Percentiles rank a stretch among this genome's conserved stretches.
Evolutionary conservation across 768 basidiomycete genomes (phyloP).

Genomic region (Asterophora parasitica): DNA sequence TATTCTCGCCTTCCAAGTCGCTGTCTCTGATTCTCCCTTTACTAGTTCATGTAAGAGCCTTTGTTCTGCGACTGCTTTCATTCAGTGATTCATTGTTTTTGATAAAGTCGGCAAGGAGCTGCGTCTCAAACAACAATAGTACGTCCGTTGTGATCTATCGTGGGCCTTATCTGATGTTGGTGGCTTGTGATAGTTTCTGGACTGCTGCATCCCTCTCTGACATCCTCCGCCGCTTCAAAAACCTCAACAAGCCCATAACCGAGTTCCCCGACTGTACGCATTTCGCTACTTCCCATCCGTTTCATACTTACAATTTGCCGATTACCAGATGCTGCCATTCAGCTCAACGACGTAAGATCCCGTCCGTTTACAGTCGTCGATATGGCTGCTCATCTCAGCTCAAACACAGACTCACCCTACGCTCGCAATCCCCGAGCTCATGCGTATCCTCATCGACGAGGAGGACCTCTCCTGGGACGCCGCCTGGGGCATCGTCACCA

Average conservation of each 20-base stretch:
- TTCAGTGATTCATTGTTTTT: not conserved
- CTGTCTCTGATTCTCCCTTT: not conserved
- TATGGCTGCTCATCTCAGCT: not conserved
- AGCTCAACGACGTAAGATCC: slow-evolving; percentile 82
- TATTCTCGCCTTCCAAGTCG: slow-evolving; percentile 2
- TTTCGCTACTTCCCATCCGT: not conserved
- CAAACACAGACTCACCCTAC: slow-evolving; percentile 89
- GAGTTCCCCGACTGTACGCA: slow-evolving; percentile 78
- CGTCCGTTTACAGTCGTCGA: not conserved
- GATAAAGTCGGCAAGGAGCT: slow-evolving; percentile 77
- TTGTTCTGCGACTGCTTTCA: not conserved
- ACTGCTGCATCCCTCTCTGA: slow-evolving; percentile 84
- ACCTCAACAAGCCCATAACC: slow-evolving; percentile 72
- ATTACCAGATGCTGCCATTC: slow-evolving; percentile 73
- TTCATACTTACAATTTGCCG: slow-evolving; percentile 5
- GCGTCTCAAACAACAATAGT: slow-evolving; percentile 93
- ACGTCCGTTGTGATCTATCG: slow-evolving; percentile 8
- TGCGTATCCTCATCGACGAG: slow-evolving; percentile 89
- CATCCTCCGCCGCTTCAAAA: slow-evolving; percentile 90
- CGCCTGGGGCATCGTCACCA: slow-evolving; percentile 87
- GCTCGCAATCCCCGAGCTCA: slow-evolving; percentile 90
- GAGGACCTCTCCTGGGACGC: slow-evolving; percentile 79
- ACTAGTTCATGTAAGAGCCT: slow-evolving; percentile 38
- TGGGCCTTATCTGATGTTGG: no score
- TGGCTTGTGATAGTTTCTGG: slow-evolving; percentile 55